Percentiles rank a stretch among this genome's conserved stretches.
These are phyloP conservation scores for Pichia sp. DNA, from an alignment of 1,139 yeast genomes.

Conservation along the genomic window DNA sequence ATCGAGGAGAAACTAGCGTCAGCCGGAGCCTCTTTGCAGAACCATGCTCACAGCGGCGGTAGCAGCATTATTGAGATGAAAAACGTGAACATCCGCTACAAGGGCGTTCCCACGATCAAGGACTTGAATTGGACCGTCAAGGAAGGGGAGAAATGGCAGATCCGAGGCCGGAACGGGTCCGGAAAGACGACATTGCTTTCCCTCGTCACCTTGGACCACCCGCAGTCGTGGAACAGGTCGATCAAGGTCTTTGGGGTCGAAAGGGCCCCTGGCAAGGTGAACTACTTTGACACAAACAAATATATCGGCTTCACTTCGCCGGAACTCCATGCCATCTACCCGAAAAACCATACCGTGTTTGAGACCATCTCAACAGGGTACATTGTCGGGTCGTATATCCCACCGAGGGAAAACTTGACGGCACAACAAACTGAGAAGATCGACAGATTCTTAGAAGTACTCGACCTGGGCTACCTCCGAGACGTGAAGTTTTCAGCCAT, in stretches of 20 bases:
- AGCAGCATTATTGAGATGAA: constrained; percentile 50
- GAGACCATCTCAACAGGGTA: constrained; percentile 73
- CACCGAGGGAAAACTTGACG: constrained; percentile 35
- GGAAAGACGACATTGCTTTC: constrained; percentile 89
- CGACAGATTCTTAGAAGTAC: constrained; percentile 34
- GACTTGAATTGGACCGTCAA: constrained; percentile 63
- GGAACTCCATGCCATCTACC: constrained; percentile 82
- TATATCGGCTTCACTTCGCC: constrained; percentile 88
- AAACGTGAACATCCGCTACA: constrained; percentile 62
- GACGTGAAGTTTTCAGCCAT: constrained; percentile 48
- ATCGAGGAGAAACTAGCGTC: constrained; percentile 19
- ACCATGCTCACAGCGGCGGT: background rate
- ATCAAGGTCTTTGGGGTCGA: constrained; percentile 60
- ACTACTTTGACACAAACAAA: constrained; percentile 74
- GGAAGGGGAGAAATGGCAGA: constrained; percentile 80
- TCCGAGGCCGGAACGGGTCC: constrained; percentile 84
- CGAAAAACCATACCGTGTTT: constrained; percentile 48
- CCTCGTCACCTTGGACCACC: constrained; percentile 88
- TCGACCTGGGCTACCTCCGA: constrained; percentile 33
- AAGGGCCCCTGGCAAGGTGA: constrained; percentile 71
- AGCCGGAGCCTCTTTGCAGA: background rate
- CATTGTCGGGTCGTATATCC: constrained; percentile 55
- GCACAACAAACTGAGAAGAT: constrained; percentile 36
- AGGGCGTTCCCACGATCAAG: constrained; percentile 54
- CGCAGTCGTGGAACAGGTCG: constrained; percentile 85